A percentile compares a stretch with the other conserved stretches of the same genome.
Conservation (phyloP, 2,329 filamentous ascomycete genomes). For the Fusarium miscanthi region DNA sequence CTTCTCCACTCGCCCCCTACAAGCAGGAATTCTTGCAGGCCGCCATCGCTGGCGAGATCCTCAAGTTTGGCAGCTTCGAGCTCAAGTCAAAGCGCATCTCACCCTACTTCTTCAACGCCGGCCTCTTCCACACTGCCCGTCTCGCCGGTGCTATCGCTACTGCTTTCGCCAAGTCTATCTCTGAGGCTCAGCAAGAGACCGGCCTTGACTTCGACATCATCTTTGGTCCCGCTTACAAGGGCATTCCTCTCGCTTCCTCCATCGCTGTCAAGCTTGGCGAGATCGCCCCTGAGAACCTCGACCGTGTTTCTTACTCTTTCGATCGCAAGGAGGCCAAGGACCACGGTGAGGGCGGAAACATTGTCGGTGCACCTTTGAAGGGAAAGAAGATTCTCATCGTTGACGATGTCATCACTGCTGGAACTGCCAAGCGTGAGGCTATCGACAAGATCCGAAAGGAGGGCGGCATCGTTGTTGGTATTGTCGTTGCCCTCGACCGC, state of each 20-base stretch:
- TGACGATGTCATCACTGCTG: constrained; percentile 96
- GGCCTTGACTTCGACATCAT: constrained; percentile 80
- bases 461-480: constrained; percentile 85
- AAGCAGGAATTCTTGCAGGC: constrained; percentile 79
- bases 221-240: constrained; percentile 97
- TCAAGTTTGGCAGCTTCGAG: constrained; percentile 85
- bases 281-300: constrained; percentile 73
- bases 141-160: constrained; percentile 81
- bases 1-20: constrained; percentile 66
- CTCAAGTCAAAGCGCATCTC: constrained; percentile 93
- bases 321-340: constrained; percentile 97
- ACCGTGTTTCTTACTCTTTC: constrained; percentile 83
- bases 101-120: constrained; percentile 98
- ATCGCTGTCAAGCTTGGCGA: constrained; percentile 80
- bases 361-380: constrained; percentile 87
- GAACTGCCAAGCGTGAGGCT: constrained; percentile 92
- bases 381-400: constrained; percentile 90
- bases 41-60: constrained; percentile 74
- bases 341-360: constrained; percentile 93
- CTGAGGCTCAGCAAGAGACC: constrained; percentile 56
- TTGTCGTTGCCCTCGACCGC: constrained; percentile 88
- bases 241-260: constrained; percentile 87
- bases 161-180: constrained; percentile 80
- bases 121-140: constrained; percentile 84
- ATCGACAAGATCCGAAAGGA: constrained; percentile 88